Evolutionary conservation across 1,284 basidiomycete species (phyloP).

Genomic region (Spongiforma sp.): DNA sequence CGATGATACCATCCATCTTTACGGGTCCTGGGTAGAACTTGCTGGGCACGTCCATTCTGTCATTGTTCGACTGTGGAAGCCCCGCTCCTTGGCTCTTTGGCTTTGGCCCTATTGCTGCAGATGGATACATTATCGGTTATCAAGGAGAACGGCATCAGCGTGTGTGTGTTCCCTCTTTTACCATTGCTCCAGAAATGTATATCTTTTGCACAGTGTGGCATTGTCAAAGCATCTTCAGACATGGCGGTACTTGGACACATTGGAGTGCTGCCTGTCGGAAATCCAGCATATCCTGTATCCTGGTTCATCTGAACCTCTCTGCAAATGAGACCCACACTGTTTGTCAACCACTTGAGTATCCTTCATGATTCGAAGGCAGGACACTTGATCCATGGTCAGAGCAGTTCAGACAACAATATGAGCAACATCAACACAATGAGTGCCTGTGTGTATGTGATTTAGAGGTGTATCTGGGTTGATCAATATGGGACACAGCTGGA

Average conservation of each 20-base stretch:
- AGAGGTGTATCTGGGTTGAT: no score
- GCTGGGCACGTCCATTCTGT: conserved; percentile 84
- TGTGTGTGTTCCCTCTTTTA: conserved; percentile 52
- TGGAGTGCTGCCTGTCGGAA: conserved; percentile 83
- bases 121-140: conserved; percentile 93
- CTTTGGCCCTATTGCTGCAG: conserved; percentile 91
- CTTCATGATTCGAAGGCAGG: conserved; percentile 84
- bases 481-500: no score
- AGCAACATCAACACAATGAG: conserved; percentile 61
- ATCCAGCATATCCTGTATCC: conserved; percentile 77
- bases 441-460: no score
- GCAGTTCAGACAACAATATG: conserved; percentile 44
- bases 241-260: conserved; percentile 85
- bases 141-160: no score
- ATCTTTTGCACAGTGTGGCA: conserved; percentile 68
- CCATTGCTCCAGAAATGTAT: conserved; percentile 11
- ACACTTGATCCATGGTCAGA: conserved; percentile 64
- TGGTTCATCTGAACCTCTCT: conserved; percentile 78
- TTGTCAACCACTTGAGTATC: conserved; percentile 83
- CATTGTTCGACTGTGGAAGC: conserved; percentile 97
- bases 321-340: conserved; percentile 87
- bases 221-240: conserved; percentile 97
- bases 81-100: conserved; percentile 90
- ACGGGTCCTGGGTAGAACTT: conserved; percentile 83
- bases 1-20: conserved; percentile 80